Conservation (phyloP, 257 asterid species). For the Solanum chilense region DNA sequence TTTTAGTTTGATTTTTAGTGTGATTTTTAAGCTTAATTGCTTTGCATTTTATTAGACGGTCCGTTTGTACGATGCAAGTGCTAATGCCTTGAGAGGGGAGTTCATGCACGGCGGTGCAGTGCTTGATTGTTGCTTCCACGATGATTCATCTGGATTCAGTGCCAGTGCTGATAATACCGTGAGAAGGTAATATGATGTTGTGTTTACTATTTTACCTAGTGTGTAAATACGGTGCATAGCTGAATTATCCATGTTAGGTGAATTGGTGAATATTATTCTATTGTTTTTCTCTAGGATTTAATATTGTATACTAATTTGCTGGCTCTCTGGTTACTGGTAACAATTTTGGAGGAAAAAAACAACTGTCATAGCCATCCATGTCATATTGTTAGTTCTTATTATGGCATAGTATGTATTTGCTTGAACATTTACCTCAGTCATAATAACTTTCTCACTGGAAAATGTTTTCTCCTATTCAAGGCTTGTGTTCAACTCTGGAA, state of each 20-base stretch:
- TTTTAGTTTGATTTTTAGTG: background rate
- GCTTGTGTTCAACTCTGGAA: constrained; percentile 57
- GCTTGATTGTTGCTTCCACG: constrained; percentile 89
- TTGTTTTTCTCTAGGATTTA: background rate
- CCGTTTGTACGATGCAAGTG: constrained; percentile 84
- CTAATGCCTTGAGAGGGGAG: constrained; percentile 69
- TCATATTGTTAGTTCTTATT: background rate
- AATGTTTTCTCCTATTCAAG: constrained; percentile 17
- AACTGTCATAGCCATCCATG: background rate
- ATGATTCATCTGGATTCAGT: constrained; percentile 83
- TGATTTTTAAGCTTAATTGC: background rate
- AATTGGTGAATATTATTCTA: background rate
- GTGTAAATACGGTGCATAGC: background rate
- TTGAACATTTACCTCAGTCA: background rate
- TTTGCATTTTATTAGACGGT: constrained; percentile 32
- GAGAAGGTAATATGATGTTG: constrained; percentile 39
- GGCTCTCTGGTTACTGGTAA: background rate
- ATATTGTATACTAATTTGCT: background rate
- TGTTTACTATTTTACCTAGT: background rate
- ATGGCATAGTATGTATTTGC: background rate
- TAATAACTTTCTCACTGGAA: background rate
- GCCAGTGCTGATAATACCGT: constrained; percentile 77
- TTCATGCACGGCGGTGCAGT: constrained; percentile 80
- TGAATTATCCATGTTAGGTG: background rate
- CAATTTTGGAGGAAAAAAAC: background rate